Evolutionary conservation across 2,329 filamentous ascomycete genomes (phyloP), one percentile per base, ranked within the genome.

Genomic region (Ceratocystis albifundus): DNA sequence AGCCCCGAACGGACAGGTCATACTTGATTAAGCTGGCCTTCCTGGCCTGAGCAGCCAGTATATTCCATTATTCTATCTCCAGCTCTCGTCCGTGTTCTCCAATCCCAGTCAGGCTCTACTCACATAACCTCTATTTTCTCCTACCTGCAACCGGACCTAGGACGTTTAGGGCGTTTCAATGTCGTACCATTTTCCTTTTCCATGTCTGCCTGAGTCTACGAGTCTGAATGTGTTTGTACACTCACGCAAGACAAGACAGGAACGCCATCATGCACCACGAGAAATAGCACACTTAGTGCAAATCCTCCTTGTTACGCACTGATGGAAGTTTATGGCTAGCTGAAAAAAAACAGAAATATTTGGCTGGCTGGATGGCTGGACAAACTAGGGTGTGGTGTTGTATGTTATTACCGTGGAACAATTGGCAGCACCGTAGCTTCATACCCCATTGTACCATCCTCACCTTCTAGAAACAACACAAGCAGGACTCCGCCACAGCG

Each of bases 361-460:
- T 32, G 55, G 55, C 55, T 61, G 25, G 55, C 25, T 59, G 55
- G 55, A 30, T 59, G 55, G 55, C 22, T 41, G 55, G 55, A 61
- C 59, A 36, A 41, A 45, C 57, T 20, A 62, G 59, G 59, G 32
- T 45, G 48, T 2, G 59, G 32, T 45, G 48, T 2, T 20, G 46
- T 48, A 48, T 48, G 17, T 48, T 48, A 48, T 25, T 50, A 22
- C 48, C 22, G 48, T 50, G 8, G n/a, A 48, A 48, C 46, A 48
- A 20, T 48, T 48, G 46, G 20, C 46, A 48, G 36, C 4, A 41
- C 36, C 36, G 36, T 15, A 1, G 36, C 36, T 41, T 41, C 36
- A 41, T 15, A 48, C 46, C 15, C n/a, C 46, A 10, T 48, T 10
- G 46, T 17, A 48, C 20, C 46, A 48, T 48, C 36, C 36, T 41